Base-by-base conservation (phyloP, 108 stramenopile species). In the Nitzschia putrida region DNA sequence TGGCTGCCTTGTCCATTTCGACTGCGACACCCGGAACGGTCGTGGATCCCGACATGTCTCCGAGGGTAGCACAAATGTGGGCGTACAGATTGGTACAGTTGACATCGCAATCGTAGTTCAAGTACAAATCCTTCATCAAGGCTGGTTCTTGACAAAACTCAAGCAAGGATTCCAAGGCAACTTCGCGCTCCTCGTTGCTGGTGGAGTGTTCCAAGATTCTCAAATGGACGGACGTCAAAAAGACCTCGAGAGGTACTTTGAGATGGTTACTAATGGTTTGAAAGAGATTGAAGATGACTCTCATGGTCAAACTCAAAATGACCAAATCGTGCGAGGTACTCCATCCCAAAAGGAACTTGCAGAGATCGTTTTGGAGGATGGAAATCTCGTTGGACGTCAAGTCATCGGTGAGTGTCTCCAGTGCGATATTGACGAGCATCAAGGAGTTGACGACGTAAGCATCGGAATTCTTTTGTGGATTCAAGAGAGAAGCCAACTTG, bases 51-150 rank as follows among this genome's bases (percentile, higher is more conserved):
- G 93, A 85, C 26, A 85, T 74, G 26, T 82, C 80, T 14, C 87
- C 85, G 16, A 97, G 79, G 9, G 87, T 80, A 6, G 71, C 72
- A 40, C 83, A 84, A 39, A 98, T 83, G 1, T 72, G 74, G 72
- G 96, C 96, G 65, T 95, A 99, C 21, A 99, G 72, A 71, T 99
- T 99, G 50, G 96, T 93, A 77, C 97, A 97, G 20, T 89, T 78
- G 37, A 98, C 90, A 69, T 97, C 97, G 66, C 97, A 98, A 81
- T 99, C 98, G 81, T 98, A 99, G 77, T 98, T 98, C 64, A 92
- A 69, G 79, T 98, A 99, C 6, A 99, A 61, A 73, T 98, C 97
- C 37, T 85, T 85, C 89, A 99, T 95, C 14, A 98, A 72, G 26
- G 78, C 88, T 18, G 96, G 96, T 76, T 98, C 97, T 45, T 95